These are phyloP conservation scores for Ilex asprella DNA, from an alignment of 257 asterid species.

Conservation along the genomic window DNA sequence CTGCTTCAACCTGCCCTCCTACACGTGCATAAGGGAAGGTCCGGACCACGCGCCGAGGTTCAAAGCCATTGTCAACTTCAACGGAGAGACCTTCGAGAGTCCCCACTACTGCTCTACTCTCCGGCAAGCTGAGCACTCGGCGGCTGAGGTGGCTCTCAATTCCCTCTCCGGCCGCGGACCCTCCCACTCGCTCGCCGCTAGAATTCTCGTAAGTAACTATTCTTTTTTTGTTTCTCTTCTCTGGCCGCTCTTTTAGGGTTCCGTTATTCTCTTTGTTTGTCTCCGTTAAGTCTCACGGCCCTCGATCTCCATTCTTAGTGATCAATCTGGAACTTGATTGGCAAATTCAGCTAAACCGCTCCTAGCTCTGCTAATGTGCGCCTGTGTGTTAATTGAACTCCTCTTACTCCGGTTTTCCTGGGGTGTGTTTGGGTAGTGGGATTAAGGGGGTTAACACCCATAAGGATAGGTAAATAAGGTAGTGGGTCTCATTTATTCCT, in stretches of 20 bases:
- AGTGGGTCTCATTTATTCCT: too few species aligned
- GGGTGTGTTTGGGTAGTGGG: too few species aligned
- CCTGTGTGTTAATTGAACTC: background rate
- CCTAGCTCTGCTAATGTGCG: background rate
- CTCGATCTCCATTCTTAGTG: background rate
- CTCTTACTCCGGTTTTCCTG: too few species aligned
- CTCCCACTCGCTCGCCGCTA: slow-evolving; percentile 32
- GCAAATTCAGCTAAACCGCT: too few species aligned
- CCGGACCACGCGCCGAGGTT: slow-evolving; percentile 47
- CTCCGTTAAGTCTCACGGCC: background rate
- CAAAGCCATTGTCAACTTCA: slow-evolving; percentile 38
- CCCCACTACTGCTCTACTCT: slow-evolving; percentile 31
- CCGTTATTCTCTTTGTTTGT: too few species aligned
- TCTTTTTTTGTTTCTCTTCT: too few species aligned
- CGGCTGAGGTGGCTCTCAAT: slow-evolving; percentile 40
- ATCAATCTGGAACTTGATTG: too few species aligned
- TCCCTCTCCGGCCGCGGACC: slow-evolving; percentile 16
- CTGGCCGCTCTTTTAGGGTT: background rate
- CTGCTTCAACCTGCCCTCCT: slow-evolving; percentile 38
- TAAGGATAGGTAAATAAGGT: too few species aligned
- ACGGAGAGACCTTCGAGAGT: slow-evolving; percentile 37
- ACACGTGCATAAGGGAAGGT: slow-evolving; percentile 36
- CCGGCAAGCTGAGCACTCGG: slow-evolving; percentile 42
- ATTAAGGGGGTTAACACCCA: too few species aligned
- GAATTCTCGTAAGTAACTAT: slow-evolving; percentile 21